phyloP scores from a whole-genome alignment of 2,329 filamentous ascomycete genomes.

The Paraconiothyrium sp. region DNA sequence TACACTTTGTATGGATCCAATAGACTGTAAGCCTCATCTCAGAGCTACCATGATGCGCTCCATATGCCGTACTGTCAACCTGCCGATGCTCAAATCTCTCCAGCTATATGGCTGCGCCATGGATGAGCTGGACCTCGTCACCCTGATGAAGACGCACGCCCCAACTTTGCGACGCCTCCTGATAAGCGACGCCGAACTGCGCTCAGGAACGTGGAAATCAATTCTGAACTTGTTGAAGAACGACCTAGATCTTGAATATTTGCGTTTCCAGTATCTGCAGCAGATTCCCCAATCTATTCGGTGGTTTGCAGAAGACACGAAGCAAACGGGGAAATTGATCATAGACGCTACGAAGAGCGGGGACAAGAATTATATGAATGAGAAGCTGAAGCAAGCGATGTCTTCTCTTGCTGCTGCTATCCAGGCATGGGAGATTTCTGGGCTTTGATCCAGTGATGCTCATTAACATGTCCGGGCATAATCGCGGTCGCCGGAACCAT shows the following conservation, averaged over 20 bases:
- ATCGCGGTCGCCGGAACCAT: too few species aligned
- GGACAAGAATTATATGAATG: slow-evolving; percentile 5
- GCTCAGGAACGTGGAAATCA: slow-evolving; percentile 29
- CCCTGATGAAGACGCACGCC: slow-evolving; percentile 27
- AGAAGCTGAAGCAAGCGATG: slow-evolving; percentile 11
- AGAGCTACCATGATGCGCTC: slow-evolving; percentile 29
- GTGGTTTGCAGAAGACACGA: not conserved
- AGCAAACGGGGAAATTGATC: slow-evolving; percentile 5
- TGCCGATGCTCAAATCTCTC: slow-evolving; percentile 25
- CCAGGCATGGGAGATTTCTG: not conserved
- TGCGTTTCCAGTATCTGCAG: slow-evolving; percentile 16
- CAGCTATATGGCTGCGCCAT: slow-evolving; percentile 28
- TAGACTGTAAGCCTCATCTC: slow-evolving; percentile 20
- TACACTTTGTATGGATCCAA: slow-evolving; percentile 32
- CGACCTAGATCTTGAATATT: slow-evolving; percentile 10
- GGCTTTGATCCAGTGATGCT: not conserved
- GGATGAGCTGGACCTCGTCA: slow-evolving; percentile 27
- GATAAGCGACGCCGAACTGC: slow-evolving; percentile 25
- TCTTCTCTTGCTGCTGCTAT: not conserved
- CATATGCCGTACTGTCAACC: slow-evolving; percentile 23
- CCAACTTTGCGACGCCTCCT: slow-evolving; percentile 23
- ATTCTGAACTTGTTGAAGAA: slow-evolving; percentile 20
- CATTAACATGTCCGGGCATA: too few species aligned
- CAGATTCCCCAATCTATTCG: slow-evolving; percentile 10
- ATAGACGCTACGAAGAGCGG: slow-evolving; percentile 11